A percentile compares a stretch with the other conserved stretches of the same genome.
These are phyloP conservation scores for Polysphondylium violaceum DNA, from an alignment of 78 protist species.

Conservation along the genomic window DNA sequence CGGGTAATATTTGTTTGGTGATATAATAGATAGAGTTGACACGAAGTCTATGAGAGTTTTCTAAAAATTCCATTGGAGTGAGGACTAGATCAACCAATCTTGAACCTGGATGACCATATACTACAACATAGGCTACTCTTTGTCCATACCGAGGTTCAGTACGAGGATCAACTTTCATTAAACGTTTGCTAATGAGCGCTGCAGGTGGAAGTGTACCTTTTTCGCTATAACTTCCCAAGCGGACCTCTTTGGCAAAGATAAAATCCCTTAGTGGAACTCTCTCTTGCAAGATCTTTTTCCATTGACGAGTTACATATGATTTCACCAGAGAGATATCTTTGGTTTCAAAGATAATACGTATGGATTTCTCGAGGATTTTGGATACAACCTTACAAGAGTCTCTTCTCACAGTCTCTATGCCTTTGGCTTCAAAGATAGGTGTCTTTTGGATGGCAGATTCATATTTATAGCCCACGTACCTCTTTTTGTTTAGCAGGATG, in stretches of 20 bases:
- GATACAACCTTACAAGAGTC: slow-evolving; percentile 92
- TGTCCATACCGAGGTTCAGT: slow-evolving; percentile 90
- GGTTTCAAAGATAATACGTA: slow-evolving; percentile 85
- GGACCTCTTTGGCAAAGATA: slow-evolving; percentile 92
- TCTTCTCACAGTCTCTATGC: slow-evolving; percentile 97
- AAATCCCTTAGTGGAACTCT: slow-evolving; percentile 80
- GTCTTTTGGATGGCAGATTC: slow-evolving; percentile 68
- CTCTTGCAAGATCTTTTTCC: slow-evolving; percentile 74
- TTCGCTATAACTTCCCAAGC: slow-evolving; percentile 80
- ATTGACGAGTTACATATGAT: slow-evolving; percentile 76
- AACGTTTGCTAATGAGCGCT: slow-evolving; percentile 73
- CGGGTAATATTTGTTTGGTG: slow-evolving; percentile 90
- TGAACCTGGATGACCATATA: slow-evolving; percentile 76
- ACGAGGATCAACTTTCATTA: slow-evolving; percentile 86
- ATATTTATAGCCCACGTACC: slow-evolving; percentile 93
- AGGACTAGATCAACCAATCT: slow-evolving; percentile 86
- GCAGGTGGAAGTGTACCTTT: slow-evolving; percentile 83
- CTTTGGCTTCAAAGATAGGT: slow-evolving; percentile 95
- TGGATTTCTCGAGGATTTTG: slow-evolving; percentile 79
- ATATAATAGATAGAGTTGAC: slow-evolving; percentile 88
- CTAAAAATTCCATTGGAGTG: slow-evolving; percentile 72
- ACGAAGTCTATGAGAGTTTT: not conserved
- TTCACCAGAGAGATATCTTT: slow-evolving; percentile 88
- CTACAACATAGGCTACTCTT: slow-evolving; percentile 90
- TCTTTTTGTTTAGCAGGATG: slow-evolving; percentile 94